Evolutionary conservation across 1,284 basidiomycete species (phyloP).

Genomic region (Coriolopsis trogii): DNA sequence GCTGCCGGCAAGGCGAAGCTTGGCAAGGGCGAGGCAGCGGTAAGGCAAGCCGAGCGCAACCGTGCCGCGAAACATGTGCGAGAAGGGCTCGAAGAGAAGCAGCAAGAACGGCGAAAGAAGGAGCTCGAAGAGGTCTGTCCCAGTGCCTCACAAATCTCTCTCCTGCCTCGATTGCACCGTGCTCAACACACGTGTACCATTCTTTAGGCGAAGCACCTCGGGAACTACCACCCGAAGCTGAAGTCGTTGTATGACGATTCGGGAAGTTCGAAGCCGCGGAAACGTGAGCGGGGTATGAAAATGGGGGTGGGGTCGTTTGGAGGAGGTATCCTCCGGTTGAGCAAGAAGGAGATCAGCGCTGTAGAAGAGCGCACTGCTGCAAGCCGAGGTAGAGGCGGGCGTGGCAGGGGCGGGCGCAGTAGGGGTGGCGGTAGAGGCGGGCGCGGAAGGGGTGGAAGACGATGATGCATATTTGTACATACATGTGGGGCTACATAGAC

Average conservation of each 20-base stretch:
- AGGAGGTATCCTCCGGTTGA: conserved; percentile 66
- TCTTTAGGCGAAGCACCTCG: conserved; percentile 71
- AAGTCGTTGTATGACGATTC: conserved; percentile 64
- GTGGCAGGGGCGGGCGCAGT: conserved; percentile 9
- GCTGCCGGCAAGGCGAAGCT: conserved; percentile 64
- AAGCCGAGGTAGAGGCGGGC: conserved; percentile 13
- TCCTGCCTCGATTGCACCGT: too few relatives aligned
- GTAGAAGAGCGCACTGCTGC: conserved; percentile 36
- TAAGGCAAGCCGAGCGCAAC: conserved; percentile 63
- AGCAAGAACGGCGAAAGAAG: conserved; percentile 54
- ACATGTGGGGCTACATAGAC: conserved; percentile 1
- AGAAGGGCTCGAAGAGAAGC: conserved; percentile 66
- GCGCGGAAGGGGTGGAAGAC: conserved; percentile 21
- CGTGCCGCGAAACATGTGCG: conserved; percentile 70
- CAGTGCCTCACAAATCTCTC: neutral
- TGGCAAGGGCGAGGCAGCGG: conserved; percentile 67
- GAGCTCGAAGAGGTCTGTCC: conserved; percentile 64
- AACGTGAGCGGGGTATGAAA: conserved; percentile 63
- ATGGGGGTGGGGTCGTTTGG: conserved; percentile 81
- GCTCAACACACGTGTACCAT: conserved; percentile 17
- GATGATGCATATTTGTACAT: conserved; percentile 10
- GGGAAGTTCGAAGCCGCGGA: conserved; percentile 38
- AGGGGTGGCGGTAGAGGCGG: conserved; percentile 16
- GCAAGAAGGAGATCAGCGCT: conserved; percentile 56
- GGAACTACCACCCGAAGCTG: conserved; percentile 78